Evolutionary conservation across 2,329 filamentous ascomycete genomes (phyloP), one percentile per base, ranked within the genome.

Genomic region (Penicillium sp.): DNA sequence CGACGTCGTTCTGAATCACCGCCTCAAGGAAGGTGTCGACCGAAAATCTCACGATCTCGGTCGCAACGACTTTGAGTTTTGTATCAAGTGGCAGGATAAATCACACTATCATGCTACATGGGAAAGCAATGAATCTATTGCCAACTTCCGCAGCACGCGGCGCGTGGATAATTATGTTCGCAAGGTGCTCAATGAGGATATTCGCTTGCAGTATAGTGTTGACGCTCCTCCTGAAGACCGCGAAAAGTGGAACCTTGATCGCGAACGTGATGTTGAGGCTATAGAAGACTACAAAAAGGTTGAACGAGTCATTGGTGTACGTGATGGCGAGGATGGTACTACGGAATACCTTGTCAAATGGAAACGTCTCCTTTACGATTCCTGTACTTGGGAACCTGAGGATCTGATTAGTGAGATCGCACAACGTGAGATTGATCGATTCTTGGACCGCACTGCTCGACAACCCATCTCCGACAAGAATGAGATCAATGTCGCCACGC

Each of bases 71-170:
- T 97, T 94, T 66, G 91, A 97, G 68, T 99, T 85, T 66, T 80
- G 84, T 63, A 91, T 99, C 75, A 99, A 99, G 78, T 99, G 95
- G 94, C 90, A 97, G 74, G 90, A 88, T 63, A 90, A 91, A 74
- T 96, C 94, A 11, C 91, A 99, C 71, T 87, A 96, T 65, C 94
- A 99, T 77, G 90, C 95, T 54, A 96, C 91, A 0, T 99, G 94
- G 93, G 92, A 97, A 74, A 87, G 86, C 0, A 87, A 88, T 56
- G 86, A 90, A 53, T 83, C 80, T 19, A 83, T 97, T 28, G 82
- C 85, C 25, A 84, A 86, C n/a, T 88, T 88, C 69, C 90, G 90
- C 59, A 93, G 94, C 58, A 88, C 88, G 62, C 89, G 92, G 46
- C 91, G 92, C 56, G 82, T 99, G 8, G 94, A 97, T 69, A 99